Base-by-base conservation (phyloP, 306 rosid species). In the Delonix regia region DNA sequence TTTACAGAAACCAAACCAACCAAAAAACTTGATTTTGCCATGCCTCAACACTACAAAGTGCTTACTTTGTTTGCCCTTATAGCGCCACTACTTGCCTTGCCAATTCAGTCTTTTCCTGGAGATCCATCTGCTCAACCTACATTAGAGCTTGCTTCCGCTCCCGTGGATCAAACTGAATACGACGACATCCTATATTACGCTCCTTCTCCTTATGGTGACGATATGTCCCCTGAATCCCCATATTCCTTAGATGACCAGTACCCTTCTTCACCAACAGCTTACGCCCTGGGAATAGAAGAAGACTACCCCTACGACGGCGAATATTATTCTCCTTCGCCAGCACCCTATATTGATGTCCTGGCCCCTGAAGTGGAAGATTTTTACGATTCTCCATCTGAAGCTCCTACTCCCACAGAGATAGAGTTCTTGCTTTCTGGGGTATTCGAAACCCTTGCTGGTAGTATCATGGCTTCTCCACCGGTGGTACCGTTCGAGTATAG, bases 321-420 rank as follows among this genome's bases (percentile, higher is more conserved):
- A 9, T 15, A 51, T 38, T 24, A 28, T 19, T 36, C 83, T 30
- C 66, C 78, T 30, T 21, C 71, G 7, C 52, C 22, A 0, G 3
- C 19, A 12, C 25, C 80, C 64, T 74, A 27, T 48, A 16, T 5
- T 44, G 57, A 19, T 13, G 11, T 4, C n/a, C 7, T 68, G 45
- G 78, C 65, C 21, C 83, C 78, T 22, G 81, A 79, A 18, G 69
- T 19, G 27, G 64, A 71, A 4, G 76, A 25, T 64, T 10, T 42
- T 21, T 19, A 49, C 44, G 62, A 65, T 77, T 38, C 70, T 55
- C 73, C 73, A 2, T 8, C 38, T 15, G 78, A 45, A 69, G 59
- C 73, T 44, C 78, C 75, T 39, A 34, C 66, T 22, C 82, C 73
- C 0, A n/a, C 47, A 74, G 78, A 22, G 33, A 28, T 38, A 27